Conservation (phyloP, 208 protist genomes). For the Acanthamoeba healyi region DNA sequence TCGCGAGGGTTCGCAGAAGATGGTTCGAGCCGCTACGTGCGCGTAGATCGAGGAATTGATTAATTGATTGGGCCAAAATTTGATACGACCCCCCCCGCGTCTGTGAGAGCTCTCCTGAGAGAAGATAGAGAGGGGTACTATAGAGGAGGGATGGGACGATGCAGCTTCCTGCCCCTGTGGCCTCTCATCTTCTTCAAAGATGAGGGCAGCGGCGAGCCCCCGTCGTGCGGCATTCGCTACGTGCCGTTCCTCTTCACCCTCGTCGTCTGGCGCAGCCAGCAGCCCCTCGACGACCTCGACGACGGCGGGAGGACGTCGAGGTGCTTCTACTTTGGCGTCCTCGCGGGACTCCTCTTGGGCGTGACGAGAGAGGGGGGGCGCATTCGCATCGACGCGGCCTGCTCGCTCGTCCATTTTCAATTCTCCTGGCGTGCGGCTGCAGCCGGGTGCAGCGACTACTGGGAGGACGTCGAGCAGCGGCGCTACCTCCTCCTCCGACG, state of each 20-base stretch:
- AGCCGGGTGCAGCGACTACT: neutral
- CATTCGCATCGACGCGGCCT: neutral
- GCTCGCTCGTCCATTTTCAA: neutral
- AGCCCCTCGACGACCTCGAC: no score
- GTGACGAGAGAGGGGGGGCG: neutral
- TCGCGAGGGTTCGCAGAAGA: no score
- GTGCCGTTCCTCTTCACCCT: neutral
- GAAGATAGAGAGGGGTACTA: no score
- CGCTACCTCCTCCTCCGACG: no score
- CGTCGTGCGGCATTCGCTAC: neutral
- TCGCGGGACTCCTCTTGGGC: neutral
- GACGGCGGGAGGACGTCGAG: no score
- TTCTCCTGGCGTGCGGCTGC: neutral
- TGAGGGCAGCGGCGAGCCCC: neutral
- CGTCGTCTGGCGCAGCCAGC: neutral
- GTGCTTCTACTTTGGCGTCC: neutral
- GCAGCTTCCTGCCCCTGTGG: neutral
- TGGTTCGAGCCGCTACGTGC: no score
- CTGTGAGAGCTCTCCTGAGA: no score
- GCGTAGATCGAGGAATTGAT: no score
- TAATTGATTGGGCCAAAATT: no score
- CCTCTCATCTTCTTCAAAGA: neutral
- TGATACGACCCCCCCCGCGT: no score
- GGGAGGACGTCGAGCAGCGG: neutral
- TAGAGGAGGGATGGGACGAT: no score